Evolutionary conservation across 1,284 basidiomycete genomes (phyloP), one percentile per base, ranked within the genome.

Genomic region (Peniophora sp.): DNA sequence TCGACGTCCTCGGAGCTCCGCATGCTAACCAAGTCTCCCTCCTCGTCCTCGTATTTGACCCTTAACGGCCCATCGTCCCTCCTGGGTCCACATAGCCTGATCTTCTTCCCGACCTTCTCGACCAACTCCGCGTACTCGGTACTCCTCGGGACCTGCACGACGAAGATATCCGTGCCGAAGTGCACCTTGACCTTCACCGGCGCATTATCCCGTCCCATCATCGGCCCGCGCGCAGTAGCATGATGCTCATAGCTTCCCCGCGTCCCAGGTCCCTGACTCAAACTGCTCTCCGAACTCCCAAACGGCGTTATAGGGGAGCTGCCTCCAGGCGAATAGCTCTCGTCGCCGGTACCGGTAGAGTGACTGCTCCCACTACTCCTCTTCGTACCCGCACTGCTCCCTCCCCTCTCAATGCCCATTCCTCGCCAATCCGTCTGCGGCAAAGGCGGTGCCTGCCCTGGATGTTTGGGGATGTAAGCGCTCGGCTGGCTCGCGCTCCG

Each of bases 71-170:
- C 78, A 63, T 87, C 82, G 39, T 84, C 82, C 36, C 88, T 73
- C 50, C 83, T 74, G 3, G 83, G 84, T 20, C 91, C 89, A 63
- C 92, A 94, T 17, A 94, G 72, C 20, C 90, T 79, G 58, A 97
- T 91, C 78, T 98, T 98, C 70, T 87, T 86, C 24, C 88, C 83
- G 2, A 98, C 92, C 65, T 88, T 89, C 62, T 94, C 88, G 53
- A 94, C 83, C 46, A 99, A 74, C 35, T 92, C 88, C 51, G 72
- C 72, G 65, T 87, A 96, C 60, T 88, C 79, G 18, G 88, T 89
- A 52, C 74, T 68, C 37, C 85, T 75, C 35, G 91, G 78, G 11
- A 96, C 89, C 64, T 93, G 90, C 54, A 98, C 90, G 55, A 94
- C 86, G 64, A 95, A 97, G 49, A 92, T 85, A 63, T 97, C 94